Percentiles rank a stretch among this genome's conserved stretches.
phyloP scores from a whole-genome alignment of 257 asterid genomes.

The Buddleja alternifolia region DNA sequence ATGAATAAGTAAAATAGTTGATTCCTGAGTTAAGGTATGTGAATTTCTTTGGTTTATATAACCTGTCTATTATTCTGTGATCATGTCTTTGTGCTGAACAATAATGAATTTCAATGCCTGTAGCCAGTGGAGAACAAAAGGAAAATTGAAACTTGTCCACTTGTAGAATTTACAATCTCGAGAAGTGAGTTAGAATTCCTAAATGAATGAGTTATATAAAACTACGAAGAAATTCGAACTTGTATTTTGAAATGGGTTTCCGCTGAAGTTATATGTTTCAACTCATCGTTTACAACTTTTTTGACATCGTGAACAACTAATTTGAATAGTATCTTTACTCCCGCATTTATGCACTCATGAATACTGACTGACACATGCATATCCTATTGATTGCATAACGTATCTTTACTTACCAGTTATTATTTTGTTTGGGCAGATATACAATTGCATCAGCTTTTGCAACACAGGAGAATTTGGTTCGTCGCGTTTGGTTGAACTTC shows the following conservation, averaged over 20 bases:
- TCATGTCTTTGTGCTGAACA: neutral
- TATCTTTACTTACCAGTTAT: neutral
- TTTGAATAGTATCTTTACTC: neutral
- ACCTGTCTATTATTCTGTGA: neutral
- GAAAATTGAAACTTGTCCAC: neutral
- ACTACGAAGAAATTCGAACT: neutral
- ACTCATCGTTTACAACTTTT: neutral
- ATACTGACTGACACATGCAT: neutral
- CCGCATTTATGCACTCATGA: constrained; percentile 10
- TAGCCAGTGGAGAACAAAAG: neutral
- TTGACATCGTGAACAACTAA: neutral
- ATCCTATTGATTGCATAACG: neutral
- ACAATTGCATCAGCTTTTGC: constrained; percentile 14
- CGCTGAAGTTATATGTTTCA: neutral
- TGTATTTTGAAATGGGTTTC: neutral
- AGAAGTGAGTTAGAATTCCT: neutral
- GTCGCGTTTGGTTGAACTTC: constrained; percentile 18
- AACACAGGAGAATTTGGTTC: constrained; percentile 17
- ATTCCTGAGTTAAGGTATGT: neutral
- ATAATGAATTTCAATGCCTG: neutral
- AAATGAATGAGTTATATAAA: neutral
- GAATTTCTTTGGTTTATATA: neutral
- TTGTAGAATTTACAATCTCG: neutral
- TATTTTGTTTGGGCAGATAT: constrained; percentile 21
- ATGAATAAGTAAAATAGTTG: neutral